A percentile compares a stretch with the other conserved stretches of the same genome.
phyloP scores from a whole-genome alignment of 805 yeast species.

The Yarrowia sp. region DNA sequence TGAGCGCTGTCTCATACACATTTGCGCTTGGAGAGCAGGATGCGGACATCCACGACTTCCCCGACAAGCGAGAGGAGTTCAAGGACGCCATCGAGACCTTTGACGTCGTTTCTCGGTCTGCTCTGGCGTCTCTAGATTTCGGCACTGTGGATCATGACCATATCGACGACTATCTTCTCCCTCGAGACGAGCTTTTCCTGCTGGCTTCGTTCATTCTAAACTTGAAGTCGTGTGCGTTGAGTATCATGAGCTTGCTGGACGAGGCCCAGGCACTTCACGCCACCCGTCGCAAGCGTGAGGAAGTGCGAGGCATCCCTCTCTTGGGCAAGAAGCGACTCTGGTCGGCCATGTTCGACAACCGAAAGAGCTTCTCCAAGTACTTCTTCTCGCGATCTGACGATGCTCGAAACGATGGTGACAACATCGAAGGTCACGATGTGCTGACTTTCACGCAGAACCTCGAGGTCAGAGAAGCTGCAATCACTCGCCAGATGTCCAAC shows the following conservation, averaged over 20 bases:
- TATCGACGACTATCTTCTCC: conserved; percentile 40
- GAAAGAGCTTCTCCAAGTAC: conserved; percentile 42
- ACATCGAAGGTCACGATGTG: conserved; percentile 17
- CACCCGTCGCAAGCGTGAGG: neutral
- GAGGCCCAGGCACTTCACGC: conserved; percentile 2
- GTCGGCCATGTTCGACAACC: conserved; percentile 44
- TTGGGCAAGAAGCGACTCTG: conserved; percentile 38
- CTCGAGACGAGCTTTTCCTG: conserved; percentile 51
- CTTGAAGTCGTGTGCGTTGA: conserved; percentile 31
- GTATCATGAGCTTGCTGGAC: neutral
- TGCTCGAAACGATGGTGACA: conserved; percentile 4
- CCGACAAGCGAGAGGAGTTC: conserved; percentile 11
- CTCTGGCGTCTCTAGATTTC: conserved; percentile 10
- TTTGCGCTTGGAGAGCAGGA: neutral
- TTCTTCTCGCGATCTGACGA: conserved; percentile 30
- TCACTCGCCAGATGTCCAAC: conserved; percentile 1
- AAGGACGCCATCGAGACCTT: conserved; percentile 10
- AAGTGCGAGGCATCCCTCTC: neutral
- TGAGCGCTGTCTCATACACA: neutral
- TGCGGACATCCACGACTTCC: neutral
- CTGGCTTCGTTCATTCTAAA: conserved; percentile 52
- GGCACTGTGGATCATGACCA: neutral
- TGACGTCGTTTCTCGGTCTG: neutral
- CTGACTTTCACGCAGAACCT: neutral
- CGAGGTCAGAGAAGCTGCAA: neutral